Evolutionary conservation across 371 early-diverging fungal genomes (phyloP).

Genomic region (Mortierella sp.): DNA sequence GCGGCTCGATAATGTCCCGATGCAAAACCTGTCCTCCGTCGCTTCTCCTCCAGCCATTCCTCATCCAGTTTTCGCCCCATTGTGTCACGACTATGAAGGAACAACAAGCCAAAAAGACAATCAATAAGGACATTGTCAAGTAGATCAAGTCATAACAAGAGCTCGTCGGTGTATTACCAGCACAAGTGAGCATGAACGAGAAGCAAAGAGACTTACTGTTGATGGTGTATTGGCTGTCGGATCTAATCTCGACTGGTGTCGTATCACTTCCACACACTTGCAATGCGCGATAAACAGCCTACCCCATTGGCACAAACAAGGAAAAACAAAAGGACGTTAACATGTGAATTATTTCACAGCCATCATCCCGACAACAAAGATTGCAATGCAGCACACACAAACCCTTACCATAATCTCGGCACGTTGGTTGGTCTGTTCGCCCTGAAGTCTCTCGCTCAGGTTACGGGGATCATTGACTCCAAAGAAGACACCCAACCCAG

Average conservation of each 20-base stretch:
- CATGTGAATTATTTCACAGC: neutral
- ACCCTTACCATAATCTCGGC: conserved; percentile 79
- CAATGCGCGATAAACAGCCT: conserved; percentile 80
- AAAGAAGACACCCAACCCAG: conserved; percentile 91
- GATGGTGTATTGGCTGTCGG: conserved; percentile 81
- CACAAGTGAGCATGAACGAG: neutral
- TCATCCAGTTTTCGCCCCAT: conserved; percentile 82
- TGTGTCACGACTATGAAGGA: conserved; percentile 61
- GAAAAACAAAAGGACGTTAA: conserved; percentile 6
- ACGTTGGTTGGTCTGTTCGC: conserved; percentile 87
- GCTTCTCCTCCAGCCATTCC: conserved; percentile 70
- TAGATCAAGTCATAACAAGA: no score
- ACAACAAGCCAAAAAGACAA: conserved; percentile 4
- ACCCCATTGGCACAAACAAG: neutral
- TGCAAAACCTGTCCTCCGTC: conserved; percentile 74
- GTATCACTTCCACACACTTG: conserved; percentile 60
- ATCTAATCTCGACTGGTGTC: conserved; percentile 65
- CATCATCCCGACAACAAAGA: neutral
- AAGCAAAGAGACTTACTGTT: conserved; percentile 59
- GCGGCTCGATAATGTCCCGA: conserved; percentile 76
- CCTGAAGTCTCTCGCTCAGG: conserved; percentile 72
- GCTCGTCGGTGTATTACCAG: no score
- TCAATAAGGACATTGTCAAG: neutral
- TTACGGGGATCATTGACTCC: conserved; percentile 82
- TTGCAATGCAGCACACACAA: no score